phyloP scores from a whole-genome alignment of 208 protist species.

The Pavlovales sp. region DNA sequence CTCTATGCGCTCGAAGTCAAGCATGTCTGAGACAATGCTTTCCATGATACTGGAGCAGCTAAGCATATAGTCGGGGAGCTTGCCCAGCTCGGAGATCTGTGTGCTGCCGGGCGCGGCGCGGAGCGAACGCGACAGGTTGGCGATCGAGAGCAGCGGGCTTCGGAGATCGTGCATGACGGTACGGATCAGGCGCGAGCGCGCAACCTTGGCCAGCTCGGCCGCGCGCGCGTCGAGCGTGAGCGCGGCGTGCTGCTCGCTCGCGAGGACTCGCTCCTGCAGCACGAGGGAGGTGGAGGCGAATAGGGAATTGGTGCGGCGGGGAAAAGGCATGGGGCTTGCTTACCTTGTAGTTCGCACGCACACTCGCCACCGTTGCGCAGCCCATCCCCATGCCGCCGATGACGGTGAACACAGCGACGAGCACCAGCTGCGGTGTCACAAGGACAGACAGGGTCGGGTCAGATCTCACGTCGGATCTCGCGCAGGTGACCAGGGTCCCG shows the following conservation, averaged over 20 bases:
- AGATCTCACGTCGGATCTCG: no score
- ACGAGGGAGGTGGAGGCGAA: no score
- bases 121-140: background rate
- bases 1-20: background rate
- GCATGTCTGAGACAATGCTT: background rate
- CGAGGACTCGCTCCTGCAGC: background rate
- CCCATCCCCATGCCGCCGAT: background rate
- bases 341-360: no score
- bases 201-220: background rate
- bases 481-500: no score
- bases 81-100: background rate
- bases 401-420: background rate
- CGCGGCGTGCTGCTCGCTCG: background rate
- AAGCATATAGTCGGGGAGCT: background rate
- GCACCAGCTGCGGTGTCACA: background rate
- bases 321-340: no score
- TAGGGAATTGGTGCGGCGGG: no score
- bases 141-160: background rate
- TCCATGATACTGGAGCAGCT: background rate
- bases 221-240: no score
- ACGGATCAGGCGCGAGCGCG: background rate
- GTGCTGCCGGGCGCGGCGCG: no score
- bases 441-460: no score
- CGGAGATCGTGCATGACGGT: background rate
- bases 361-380: background rate